These are phyloP conservation scores for Auriscalpium microsporum DNA, from an alignment of 768 basidiomycete genomes.

Conservation along the genomic window DNA sequence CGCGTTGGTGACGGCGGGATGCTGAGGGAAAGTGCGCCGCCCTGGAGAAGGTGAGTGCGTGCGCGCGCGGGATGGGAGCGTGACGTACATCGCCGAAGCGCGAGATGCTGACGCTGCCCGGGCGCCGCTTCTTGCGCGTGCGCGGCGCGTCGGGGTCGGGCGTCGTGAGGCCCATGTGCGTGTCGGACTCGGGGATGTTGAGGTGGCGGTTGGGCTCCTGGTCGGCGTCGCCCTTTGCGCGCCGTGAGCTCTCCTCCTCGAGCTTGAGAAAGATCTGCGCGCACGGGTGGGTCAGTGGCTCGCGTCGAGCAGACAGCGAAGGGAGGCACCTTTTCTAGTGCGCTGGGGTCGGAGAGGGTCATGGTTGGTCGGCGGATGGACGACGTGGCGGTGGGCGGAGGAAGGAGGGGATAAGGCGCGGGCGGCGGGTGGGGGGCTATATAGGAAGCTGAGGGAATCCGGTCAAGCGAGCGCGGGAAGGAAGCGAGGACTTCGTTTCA, in stretches of 20 bases:
- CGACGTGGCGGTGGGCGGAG: neutral
- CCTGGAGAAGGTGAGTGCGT: neutral
- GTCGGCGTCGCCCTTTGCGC: conserved; percentile 19
- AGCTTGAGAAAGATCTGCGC: conserved; percentile 48
- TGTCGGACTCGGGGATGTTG: conserved; percentile 3
- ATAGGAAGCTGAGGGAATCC: neutral
- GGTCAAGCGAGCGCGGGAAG: too few relatives aligned
- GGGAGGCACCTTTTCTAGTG: conserved; percentile 14
- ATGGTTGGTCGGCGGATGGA: neutral
- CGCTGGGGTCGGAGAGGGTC: conserved; percentile 7
- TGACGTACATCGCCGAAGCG: conserved; percentile 49
- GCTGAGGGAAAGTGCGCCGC: neutral
- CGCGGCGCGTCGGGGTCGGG: neutral
- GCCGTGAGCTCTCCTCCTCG: conserved; percentile 47
- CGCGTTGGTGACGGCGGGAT: too few relatives aligned
- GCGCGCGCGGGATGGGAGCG: neutral
- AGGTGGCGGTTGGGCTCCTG: conserved; percentile 1
- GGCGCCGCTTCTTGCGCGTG: conserved; percentile 27
- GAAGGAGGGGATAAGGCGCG: neutral
- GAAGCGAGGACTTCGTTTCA: too few relatives aligned
- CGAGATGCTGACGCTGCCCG: conserved; percentile 50
- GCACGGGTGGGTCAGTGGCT: neutral
- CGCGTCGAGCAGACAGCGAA: neutral
- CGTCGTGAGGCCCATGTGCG: conserved; percentile 2
- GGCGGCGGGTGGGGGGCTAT: neutral